Base-by-base conservation (phyloP, 257 asterid genomes). In the Nicotiana undulata region DNA sequence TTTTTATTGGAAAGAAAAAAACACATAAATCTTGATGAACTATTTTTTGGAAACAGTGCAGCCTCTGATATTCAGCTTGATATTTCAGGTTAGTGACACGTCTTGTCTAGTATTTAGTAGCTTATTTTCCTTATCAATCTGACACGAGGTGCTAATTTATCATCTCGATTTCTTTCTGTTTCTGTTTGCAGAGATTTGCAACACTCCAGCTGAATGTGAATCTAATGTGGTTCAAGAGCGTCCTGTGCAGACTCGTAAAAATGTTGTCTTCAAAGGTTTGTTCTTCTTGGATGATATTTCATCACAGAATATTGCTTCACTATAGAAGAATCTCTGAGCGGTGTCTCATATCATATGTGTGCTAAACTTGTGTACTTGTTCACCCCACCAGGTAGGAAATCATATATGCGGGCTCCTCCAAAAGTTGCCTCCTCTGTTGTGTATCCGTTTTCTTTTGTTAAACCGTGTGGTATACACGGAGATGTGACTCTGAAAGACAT, bases 401-500 rank as follows among this genome's bases (percentile, higher is more conserved):
- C 99, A 55, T 88, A 72, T 85, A 91, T 93, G 88, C 89, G 79
- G 8, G 58, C 92, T n/a, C 90, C 97, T 77, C 88, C 95, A 20
- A 91, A 87, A 59, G 82, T 76, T 28, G 84, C 94, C 20, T 92
- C 97, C 1, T 87, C 94, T 1, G 84, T 95, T 11, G 91, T 86
- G 83, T 90, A 86, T 80, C 99, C 97, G 8, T 95, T 95, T 65
- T 87, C 90, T 56, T 92, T 95, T 84, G 87, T 95, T 58, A 93
- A 95, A 83, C 99, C 99, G 12, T 93, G 97, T 46, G 91, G 93
- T 12, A 86, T 85, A 22, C 93, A 85, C 18, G 98, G 99, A 80
- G 95, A 91, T 76, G 82, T 88, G 82, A 95, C 99, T 81, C 91
- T 95, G 7, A 90, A 92, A 85, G 98, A 95, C 90, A 93, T 93